Evolutionary conservation across 805 yeast species (phyloP), one percentile per base, ranked within the genome.

Genomic region (Starmerella gropengiesseri): DNA sequence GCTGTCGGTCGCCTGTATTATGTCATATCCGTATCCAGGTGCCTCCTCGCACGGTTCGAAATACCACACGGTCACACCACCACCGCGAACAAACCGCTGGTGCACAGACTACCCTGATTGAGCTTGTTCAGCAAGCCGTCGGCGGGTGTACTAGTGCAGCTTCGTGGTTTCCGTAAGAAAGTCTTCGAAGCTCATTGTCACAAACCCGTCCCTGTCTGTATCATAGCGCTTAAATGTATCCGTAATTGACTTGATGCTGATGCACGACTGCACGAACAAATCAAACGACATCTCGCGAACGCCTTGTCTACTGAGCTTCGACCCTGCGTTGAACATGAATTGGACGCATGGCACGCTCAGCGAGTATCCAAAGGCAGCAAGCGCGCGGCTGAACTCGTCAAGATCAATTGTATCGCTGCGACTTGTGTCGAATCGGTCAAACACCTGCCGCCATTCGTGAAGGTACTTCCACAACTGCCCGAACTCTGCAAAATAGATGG

Each of bases 191-290:
- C 58, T 58, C 38, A 61, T 49, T 2, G 63, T 60, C 25, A 61
- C 55, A 41, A 47, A 55, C 28, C 94, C 94, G 37, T 80, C 78
- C 35, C 80, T 71, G 49, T 81, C 85, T 11, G 69, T 63, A 58
- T 84, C 94, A 58, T 72, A 81, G 56, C 77, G 77, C 55, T 81
- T 80, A 66, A 84, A 84, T 12, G 78, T 68, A 55, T 81, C 86
- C 1, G 94, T 82, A 49, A 81, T 70, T 49, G 83, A 73, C 56
- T 83, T 70, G 51, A 84, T 66, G 70, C 83, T 80, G 14, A 83
- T 81, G 51, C 84, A 68, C 41, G 82, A 70, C 57, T 84, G 94
- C 20, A 84, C 85, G 61, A 84, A 84, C 59, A 75, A 70, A 58
- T 84, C 94, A 59, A 84, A 84, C 46, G 81, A 76, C 60, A 84